Evolutionary conservation across 2,329 filamentous ascomycete genomes (phyloP).

Genomic region (Alternaria brassicae): DNA sequence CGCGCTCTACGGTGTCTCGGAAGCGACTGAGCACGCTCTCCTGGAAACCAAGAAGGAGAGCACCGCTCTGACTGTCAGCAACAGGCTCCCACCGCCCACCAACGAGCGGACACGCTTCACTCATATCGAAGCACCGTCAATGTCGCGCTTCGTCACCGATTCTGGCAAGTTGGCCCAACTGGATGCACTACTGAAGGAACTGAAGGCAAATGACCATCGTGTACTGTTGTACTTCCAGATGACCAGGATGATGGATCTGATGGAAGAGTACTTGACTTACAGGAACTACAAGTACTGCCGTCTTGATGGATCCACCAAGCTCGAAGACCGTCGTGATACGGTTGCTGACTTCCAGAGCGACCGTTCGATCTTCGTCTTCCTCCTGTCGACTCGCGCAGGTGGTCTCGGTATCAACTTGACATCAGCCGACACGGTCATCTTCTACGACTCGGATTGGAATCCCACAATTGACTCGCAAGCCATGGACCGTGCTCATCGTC

Average conservation of each 20-base stretch:
- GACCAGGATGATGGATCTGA: constrained; percentile 99
- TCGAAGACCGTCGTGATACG: constrained; percentile 95
- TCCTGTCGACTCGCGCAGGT: constrained; percentile 93
- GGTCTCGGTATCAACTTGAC: constrained; percentile 98
- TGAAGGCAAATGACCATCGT: constrained; percentile 92
- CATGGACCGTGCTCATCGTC: constrained; percentile 98
- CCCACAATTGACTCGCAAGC: constrained; percentile 98
- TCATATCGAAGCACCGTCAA: constrained; percentile 90
- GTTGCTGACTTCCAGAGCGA: constrained; percentile 95
- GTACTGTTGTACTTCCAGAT: constrained; percentile 99
- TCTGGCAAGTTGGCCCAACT: constrained; percentile 94
- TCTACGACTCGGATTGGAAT: constrained; percentile 99
- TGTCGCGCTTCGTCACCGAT: constrained; percentile 97
- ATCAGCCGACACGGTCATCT: constrained; percentile 96
- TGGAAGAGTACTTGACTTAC: constrained; percentile 98
- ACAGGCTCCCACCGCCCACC: constrained; percentile 78
- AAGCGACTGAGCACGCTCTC: constrained; percentile 73
- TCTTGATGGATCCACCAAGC: constrained; percentile 93
- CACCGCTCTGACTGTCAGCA: constrained; percentile 66
- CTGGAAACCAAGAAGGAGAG: constrained; percentile 75
- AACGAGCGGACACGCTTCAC: constrained; percentile 86
- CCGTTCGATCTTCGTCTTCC: constrained; percentile 95
- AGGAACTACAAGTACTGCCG: constrained; percentile 99
- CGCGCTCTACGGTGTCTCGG: constrained; percentile 71
- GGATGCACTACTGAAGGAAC: constrained; percentile 82